Percentiles rank a stretch among this genome's conserved stretches.
phyloP scores from a whole-genome alignment of 176 grass and related monocot genomes.

The Oryza brachyantha region DNA sequence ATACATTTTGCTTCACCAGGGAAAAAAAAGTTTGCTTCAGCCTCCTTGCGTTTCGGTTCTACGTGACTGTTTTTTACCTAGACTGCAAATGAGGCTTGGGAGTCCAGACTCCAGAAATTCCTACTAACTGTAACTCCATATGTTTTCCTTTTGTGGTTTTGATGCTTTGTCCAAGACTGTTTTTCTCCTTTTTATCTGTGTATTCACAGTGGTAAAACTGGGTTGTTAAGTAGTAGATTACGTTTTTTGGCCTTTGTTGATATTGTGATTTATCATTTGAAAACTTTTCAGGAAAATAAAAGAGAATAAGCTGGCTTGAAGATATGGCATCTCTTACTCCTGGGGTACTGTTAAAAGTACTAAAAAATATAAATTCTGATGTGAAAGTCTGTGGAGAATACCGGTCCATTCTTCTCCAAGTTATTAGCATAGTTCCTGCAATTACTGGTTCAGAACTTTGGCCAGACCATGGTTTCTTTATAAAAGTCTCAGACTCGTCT shows the following conservation, averaged over 20 bases:
- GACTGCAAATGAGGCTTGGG: constrained; percentile 4
- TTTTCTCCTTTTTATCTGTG: neutral
- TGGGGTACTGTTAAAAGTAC: constrained; percentile 86
- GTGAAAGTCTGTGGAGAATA: constrained; percentile 92
- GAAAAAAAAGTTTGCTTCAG: neutral
- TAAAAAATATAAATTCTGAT: constrained; percentile 92
- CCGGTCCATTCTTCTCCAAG: constrained; percentile 96
- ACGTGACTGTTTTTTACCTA: neutral
- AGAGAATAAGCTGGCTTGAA: constrained; percentile 34
- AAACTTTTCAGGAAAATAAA: neutral
- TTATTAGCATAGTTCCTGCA: constrained; percentile 95
- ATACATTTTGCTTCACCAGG: neutral
- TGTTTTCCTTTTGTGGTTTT: constrained; percentile 12
- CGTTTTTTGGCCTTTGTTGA: neutral
- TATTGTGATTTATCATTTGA: neutral
- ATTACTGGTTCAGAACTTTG: constrained; percentile 89
- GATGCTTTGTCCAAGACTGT: neutral
- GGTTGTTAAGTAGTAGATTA: constrained; percentile 15
- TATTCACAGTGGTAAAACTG: neutral
- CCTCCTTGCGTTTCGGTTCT: neutral
- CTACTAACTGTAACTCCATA: neutral
- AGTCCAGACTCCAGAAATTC: neutral
- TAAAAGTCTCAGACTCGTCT: constrained; percentile 97
- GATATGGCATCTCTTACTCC: constrained; percentile 97
- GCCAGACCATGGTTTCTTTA: constrained; percentile 98